Percentiles rank a stretch among this genome's conserved stretches.
Conservation (phyloP, 225 moss, liverwort and hornwort species). For the Physcomitrellopsis africana region DNA sequence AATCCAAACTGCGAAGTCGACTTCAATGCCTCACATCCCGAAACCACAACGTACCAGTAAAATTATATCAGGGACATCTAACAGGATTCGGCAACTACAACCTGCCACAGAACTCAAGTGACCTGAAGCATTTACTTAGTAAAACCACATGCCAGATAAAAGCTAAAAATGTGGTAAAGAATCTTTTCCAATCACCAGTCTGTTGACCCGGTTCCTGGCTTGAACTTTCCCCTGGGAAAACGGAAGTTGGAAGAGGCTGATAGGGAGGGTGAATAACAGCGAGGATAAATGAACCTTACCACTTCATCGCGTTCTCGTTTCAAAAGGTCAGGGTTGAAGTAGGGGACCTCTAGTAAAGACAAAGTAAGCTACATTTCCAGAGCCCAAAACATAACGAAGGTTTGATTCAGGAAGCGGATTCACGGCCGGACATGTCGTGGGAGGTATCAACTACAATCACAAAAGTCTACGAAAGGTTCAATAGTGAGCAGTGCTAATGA, state of each 20-base stretch:
- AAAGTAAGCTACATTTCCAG: conserved; percentile 36
- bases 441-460: conserved; percentile 1
- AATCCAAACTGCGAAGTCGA: no score
- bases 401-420: conserved; percentile 3
- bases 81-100: background rate
- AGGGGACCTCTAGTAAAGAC: conserved; percentile 56
- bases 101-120: background rate
- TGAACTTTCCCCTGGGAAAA: no score
- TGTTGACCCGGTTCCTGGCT: no score
- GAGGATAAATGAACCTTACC: no score
- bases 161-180: no score
- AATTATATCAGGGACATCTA: background rate
- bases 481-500: background rate
- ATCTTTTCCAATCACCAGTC: background rate
- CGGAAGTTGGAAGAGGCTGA: no score
- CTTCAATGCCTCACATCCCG: background rate
- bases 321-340: conserved; percentile 38
- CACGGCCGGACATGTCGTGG: background rate
- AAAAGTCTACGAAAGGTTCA: background rate
- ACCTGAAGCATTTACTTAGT: background rate
- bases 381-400: background rate
- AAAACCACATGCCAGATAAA: background rate
- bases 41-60: background rate
- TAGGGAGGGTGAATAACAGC: no score
- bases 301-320: no score